Conservation (phyloP, 768 basidiomycete genomes). For the Cyclocybe cylindracea region DNA sequence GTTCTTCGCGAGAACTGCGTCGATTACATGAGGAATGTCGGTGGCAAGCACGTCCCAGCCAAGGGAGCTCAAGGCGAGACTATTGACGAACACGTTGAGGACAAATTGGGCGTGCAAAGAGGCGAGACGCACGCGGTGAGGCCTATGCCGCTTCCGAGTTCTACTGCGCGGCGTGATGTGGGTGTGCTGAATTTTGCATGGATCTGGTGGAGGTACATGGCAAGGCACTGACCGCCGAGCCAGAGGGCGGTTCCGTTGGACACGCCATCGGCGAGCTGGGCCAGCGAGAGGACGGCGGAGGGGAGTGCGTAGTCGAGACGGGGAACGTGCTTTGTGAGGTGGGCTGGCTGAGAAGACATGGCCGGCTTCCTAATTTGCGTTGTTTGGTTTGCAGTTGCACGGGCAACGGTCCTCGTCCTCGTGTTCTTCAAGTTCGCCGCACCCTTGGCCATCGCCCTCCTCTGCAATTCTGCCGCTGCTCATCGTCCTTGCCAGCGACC, state of each 20-base stretch:
- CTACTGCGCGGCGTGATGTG: constrained; percentile 48
- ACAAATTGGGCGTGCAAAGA: constrained; percentile 4
- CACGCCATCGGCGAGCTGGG: constrained; percentile 58
- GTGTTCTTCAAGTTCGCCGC: constrained; percentile 23
- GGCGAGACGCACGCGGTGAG: constrained; percentile 62
- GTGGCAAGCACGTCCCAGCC: constrained; percentile 81
- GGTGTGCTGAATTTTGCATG: constrained; percentile 23
- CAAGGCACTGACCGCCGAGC: constrained; percentile 79
- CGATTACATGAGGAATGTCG: constrained; percentile 65
- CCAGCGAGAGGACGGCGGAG: constrained; percentile 42
- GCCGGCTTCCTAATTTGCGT: constrained; percentile 25
- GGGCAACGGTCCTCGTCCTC: constrained; percentile 21
- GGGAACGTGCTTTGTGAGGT: constrained; percentile 63
- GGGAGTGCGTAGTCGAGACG: constrained; percentile 46
- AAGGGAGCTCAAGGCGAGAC: constrained; percentile 65
- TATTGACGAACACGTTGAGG: constrained; percentile 22
- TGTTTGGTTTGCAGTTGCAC: constrained; percentile 29
- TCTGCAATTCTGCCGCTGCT: constrained; percentile 8
- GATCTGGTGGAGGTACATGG: constrained; percentile 53
- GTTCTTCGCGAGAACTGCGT: constrained; percentile 64
- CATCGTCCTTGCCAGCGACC: constrained; percentile 2
- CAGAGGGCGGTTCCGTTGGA: constrained; percentile 85
- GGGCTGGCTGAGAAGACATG: constrained; percentile 43
- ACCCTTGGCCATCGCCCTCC: constrained; percentile 5
- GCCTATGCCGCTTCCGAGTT: constrained; percentile 84